Conservation (phyloP, 2,329 filamentous ascomycete species). For the Macrophomina tecta region DNA sequence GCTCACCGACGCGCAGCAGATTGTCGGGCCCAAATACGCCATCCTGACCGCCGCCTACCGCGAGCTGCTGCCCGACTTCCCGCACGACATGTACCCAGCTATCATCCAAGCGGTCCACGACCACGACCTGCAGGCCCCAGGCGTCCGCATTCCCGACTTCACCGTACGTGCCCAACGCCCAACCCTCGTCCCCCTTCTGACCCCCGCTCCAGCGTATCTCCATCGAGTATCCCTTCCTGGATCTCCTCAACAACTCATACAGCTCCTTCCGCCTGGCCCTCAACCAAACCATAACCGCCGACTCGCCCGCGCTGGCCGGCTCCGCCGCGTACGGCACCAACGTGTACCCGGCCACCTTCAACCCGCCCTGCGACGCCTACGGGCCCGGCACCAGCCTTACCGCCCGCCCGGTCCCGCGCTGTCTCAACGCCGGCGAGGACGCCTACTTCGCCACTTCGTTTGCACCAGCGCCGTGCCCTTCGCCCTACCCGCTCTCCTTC, state of each 20-base stretch:
- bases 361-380: conserved; percentile 60
- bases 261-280: conserved; percentile 60
- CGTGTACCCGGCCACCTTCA: conserved; percentile 51
- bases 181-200: conserved; percentile 28
- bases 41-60: conserved; percentile 60
- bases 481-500: conserved; percentile 49
- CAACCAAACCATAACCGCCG: conserved; percentile 55
- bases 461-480: conserved; percentile 37
- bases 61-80: conserved; percentile 56
- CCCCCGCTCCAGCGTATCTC: conserved; percentile 51
- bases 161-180: conserved; percentile 47
- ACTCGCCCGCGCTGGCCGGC: conserved; percentile 53
- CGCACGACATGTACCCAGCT: conserved; percentile 60
- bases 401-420: conserved; percentile 33
- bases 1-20: conserved; percentile 51
- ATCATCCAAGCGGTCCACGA: conserved; percentile 58
- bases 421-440: conserved; percentile 29
- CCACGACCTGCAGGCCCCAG: conserved; percentile 57
- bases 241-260: conserved; percentile 57
- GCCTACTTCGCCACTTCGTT: conserved; percentile 14
- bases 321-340: conserved; percentile 55
- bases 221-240: conserved; percentile 63
- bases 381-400: background rate
- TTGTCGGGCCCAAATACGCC: conserved; percentile 57
- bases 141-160: conserved; percentile 55